Percentiles rank a stretch among this genome's conserved stretches.
Evolutionary conservation across 371 early-diverging fungal species (phyloP).

Genomic region (Basidiobolus meristosporus): DNA sequence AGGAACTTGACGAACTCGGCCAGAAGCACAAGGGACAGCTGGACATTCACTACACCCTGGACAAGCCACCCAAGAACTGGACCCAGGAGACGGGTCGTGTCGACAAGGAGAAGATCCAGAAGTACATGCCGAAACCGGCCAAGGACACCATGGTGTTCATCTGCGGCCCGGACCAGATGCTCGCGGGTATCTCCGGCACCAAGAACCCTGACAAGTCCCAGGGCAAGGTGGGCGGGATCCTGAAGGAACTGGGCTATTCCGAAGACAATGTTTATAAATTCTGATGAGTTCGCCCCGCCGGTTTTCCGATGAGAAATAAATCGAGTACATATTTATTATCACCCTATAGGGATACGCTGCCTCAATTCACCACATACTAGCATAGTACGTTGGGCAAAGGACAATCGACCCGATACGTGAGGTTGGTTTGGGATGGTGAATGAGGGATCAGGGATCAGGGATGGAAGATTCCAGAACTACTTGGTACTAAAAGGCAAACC

Average conservation of each 20-base stretch:
- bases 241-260: constrained; percentile 69
- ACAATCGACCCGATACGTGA: no score
- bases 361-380: no score
- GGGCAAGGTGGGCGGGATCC: constrained; percentile 60
- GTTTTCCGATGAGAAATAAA: no score
- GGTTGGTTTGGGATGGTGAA: no score
- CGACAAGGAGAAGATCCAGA: constrained; percentile 36
- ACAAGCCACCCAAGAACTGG: constrained; percentile 45
- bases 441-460: no score
- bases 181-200: constrained; percentile 28
- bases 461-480: no score
- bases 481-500: no score
- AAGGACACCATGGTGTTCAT: constrained; percentile 47
- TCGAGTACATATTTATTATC: no score
- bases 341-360: no score
- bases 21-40: constrained; percentile 54
- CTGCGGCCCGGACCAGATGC: constrained; percentile 54
- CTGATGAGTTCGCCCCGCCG: constrained; percentile 14
- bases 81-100: constrained; percentile 48
- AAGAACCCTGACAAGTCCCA: constrained; percentile 68
- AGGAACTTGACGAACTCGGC: constrained; percentile 54
- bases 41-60: constrained; percentile 63
- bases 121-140: constrained; percentile 35
- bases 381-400: no score
- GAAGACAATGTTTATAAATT: constrained; percentile 76